Evolutionary conservation across 768 basidiomycete genomes (phyloP), one percentile per base, ranked within the genome.

Genomic region (Mycena metata): DNA sequence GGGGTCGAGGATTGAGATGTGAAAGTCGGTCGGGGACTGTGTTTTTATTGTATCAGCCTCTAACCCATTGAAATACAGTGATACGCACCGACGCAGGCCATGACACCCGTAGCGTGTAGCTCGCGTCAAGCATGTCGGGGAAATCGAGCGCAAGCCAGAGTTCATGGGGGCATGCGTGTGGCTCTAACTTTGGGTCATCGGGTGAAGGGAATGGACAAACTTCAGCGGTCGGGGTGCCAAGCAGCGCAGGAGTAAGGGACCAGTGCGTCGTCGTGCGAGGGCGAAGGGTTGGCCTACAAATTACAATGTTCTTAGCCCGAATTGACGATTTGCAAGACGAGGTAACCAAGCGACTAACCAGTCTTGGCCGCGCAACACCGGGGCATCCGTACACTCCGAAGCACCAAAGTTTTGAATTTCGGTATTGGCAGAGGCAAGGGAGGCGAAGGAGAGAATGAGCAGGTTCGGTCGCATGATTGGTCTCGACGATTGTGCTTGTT

Each of bases 1-100:
- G 8, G 82, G 77, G 26, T 79, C 54, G 70, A 79, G 76, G 5
- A 81, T 62, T 54, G 78, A 64, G 5, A 86, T 78, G 55, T 46
- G 36, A 68, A 84, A 82, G 57, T 83, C 83, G 45, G 80, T 80
- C 33, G 85, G 85, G 19, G 72, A 73, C 85, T 86, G n/a, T n/a
- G 30, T 30, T 30, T 30, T 30, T 6, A 30, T 30, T 30, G n/a
- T n/a, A n/a, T n/a, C n/a, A 30, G 30, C 30, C 30, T 30, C 30
- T 6, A 30, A 6, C 6, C 3, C 30, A 30, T 30, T 26, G 33
- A 52, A 26, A n/a, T 15, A 5, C 16, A 42, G 39, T 15, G 26
- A 1, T 8, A 79, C 81, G 66, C 69, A 83, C 81, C 19, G 78
- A 82, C 66, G 79, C 81, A 35, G 79, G 69, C 77, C 79, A 83